phyloP scores from a whole-genome alignment of 2,329 filamentous ascomycete genomes.

The Aureobasidium mangrovei region DNA sequence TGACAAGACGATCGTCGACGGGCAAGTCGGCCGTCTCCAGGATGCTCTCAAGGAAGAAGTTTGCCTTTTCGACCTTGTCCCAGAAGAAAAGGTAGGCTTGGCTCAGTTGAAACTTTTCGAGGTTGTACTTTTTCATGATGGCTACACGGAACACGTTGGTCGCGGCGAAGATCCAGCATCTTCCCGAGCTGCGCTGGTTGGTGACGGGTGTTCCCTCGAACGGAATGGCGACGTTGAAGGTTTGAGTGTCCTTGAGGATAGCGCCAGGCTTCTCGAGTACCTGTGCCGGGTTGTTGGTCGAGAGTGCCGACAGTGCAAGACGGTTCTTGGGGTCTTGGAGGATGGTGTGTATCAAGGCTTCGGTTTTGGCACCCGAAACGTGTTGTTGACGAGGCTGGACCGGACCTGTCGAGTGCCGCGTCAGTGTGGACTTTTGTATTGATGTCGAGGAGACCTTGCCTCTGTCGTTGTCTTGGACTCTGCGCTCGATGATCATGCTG shows the following conservation, averaged over 20 bases:
- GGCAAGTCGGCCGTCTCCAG: constrained; percentile 64
- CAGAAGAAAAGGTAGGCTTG: constrained; percentile 86
- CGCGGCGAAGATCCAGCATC: constrained; percentile 87
- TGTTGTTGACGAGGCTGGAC: constrained; percentile 1
- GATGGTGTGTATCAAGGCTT: constrained; percentile 25
- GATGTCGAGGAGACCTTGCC: not conserved
- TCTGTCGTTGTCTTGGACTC: not conserved
- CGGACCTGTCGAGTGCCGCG: not conserved
- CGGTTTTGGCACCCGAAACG: constrained; percentile 24
- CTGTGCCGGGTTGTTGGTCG: constrained; percentile 54
- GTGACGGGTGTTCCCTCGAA: constrained; percentile 76
- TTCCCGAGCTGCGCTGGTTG: constrained; percentile 70
- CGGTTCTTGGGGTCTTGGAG: constrained; percentile 45
- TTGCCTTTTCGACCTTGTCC: constrained; percentile 88
- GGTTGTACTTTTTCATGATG: constrained; percentile 72
- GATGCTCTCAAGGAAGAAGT: constrained; percentile 80
- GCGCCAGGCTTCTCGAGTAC: constrained; percentile 57
- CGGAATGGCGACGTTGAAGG: constrained; percentile 76
- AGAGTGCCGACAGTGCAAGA: constrained; percentile 66
- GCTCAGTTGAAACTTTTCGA: constrained; percentile 74
- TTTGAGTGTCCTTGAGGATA: constrained; percentile 61
- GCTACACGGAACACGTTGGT: constrained; percentile 90
- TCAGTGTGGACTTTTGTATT: not conserved
- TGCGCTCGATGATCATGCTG: constrained; percentile 13
- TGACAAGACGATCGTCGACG: constrained; percentile 64